Conservation (phyloP, 2,329 filamentous ascomycete genomes). For the Scedosporium dehoogii region DNA sequence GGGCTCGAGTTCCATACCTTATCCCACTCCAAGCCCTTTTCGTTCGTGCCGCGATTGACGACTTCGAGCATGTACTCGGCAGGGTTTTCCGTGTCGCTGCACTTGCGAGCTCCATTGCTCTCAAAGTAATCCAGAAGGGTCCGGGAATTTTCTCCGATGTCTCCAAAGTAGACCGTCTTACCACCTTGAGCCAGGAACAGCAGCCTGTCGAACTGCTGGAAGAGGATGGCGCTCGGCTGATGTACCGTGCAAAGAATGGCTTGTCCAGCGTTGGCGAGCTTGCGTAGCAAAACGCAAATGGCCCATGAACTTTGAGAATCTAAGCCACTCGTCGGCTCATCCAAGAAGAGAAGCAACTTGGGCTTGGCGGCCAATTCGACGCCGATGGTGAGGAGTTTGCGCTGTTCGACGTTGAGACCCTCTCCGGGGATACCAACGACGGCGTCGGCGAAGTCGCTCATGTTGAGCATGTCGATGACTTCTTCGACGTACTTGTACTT, state of each 20-base stretch:
- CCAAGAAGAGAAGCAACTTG: constrained; percentile 49
- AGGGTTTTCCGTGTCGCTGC: constrained; percentile 55
- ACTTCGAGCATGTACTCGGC: constrained; percentile 65
- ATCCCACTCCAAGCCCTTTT: constrained; percentile 51
- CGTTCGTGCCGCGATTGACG: constrained; percentile 30
- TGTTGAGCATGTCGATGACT: constrained; percentile 56
- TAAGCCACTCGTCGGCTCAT: constrained; percentile 52
- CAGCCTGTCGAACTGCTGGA: constrained; percentile 48
- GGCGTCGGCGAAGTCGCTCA: constrained; percentile 57
- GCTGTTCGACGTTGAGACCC: constrained; percentile 51
- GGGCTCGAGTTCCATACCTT: constrained; percentile 49
- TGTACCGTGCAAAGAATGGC: constrained; percentile 46
- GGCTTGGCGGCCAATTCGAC: constrained; percentile 48
- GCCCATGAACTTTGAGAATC: constrained; percentile 56
- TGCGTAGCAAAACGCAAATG: constrained; percentile 51
- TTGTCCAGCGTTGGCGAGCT: constrained; percentile 45
- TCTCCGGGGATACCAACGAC: constrained; percentile 54
- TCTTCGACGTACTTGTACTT: constrained; percentile 54
- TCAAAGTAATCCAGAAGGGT: constrained; percentile 56
- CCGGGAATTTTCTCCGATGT: constrained; percentile 50
- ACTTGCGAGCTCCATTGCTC: constrained; percentile 48
- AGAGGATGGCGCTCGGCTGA: constrained; percentile 42
- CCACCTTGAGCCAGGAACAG: constrained; percentile 56
- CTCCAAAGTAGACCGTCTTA: constrained; percentile 59
- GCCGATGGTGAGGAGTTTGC: constrained; percentile 54